Percentiles rank a stretch among this genome's conserved stretches.
phyloP scores from a whole-genome alignment of 169 alveolate species.

The Theileria luwenshuni region DNA sequence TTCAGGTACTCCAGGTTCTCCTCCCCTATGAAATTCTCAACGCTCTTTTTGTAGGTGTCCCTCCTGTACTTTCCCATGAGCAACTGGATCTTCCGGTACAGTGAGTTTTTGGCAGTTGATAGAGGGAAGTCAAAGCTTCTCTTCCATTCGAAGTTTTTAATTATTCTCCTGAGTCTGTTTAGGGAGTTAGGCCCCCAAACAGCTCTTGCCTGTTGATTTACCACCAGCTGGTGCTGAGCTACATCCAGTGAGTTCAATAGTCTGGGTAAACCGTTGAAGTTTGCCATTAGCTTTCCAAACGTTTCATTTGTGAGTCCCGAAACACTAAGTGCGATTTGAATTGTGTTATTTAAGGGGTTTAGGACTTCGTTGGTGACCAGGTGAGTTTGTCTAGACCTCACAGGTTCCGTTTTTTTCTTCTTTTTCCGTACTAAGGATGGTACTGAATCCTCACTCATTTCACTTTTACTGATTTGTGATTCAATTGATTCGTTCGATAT shows the following conservation, averaged over 20 bases:
- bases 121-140: constrained; percentile 31
- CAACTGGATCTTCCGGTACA: constrained; percentile 24
- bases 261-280: constrained; percentile 21
- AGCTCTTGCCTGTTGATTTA: constrained; percentile 9
- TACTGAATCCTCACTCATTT: background rate
- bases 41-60: constrained; percentile 36
- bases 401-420: constrained; percentile 3
- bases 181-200: constrained; percentile 9
- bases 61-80: constrained; percentile 20
- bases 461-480: background rate
- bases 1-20: constrained; percentile 34
- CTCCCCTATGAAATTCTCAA: constrained; percentile 34
- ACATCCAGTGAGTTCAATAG: constrained; percentile 27
- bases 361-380: background rate
- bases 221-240: constrained; percentile 21
- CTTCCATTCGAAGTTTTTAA: constrained; percentile 29
- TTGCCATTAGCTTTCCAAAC: constrained; percentile 27
- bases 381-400: constrained; percentile 2
- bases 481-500: background rate
- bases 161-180: constrained; percentile 13
- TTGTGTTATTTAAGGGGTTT: constrained; percentile 4
- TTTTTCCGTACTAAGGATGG: background rate
- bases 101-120: constrained; percentile 3
- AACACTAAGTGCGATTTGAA: constrained; percentile 27
- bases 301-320: constrained; percentile 24